These are phyloP conservation scores for Aspergillus oerlinghausenensis DNA, from an alignment of 2,329 filamentous ascomycete genomes.

Conservation along the genomic window DNA sequence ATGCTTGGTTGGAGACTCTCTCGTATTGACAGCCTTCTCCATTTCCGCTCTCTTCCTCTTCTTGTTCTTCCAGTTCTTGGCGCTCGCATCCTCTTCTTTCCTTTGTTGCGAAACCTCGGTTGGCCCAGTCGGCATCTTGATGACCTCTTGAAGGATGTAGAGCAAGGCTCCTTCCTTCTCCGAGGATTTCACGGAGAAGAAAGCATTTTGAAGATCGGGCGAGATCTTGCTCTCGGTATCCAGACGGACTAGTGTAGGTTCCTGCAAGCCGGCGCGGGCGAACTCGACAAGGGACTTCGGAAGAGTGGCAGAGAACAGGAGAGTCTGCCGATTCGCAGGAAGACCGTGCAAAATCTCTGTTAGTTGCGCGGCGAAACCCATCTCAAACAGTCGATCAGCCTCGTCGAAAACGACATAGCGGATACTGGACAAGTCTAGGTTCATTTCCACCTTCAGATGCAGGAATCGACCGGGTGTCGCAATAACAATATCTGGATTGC, in stretches of 20 bases:
- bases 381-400: conserved; percentile 93
- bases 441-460: conserved; percentile 96
- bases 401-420: conserved; percentile 97
- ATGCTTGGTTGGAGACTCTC: conserved; percentile 74
- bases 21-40: conserved; percentile 48
- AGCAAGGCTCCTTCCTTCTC: conserved; percentile 93
- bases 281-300: conserved; percentile 95
- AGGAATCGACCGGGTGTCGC: conserved; percentile 94
- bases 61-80: conserved; percentile 35
- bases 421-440: conserved; percentile 81
- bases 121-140: conserved; percentile 75
- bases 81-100: conserved; percentile 45
- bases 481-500: conserved; percentile 95
- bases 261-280: conserved; percentile 85
- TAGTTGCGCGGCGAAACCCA: conserved; percentile 93
- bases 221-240: conserved; percentile 96
- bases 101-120: conserved; percentile 49
- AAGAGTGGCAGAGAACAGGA: conserved; percentile 92
- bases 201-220: conserved; percentile 89
- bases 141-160: conserved; percentile 84
- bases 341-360: conserved; percentile 89
- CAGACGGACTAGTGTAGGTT: conserved; percentile 82
- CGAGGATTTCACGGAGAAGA: conserved; percentile 85
- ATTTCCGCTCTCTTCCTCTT: conserved; percentile 49
- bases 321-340: conserved; percentile 77